phyloP scores from a whole-genome alignment of 129 eudicot genomes.

The Flaveria sonorensis region DNA sequence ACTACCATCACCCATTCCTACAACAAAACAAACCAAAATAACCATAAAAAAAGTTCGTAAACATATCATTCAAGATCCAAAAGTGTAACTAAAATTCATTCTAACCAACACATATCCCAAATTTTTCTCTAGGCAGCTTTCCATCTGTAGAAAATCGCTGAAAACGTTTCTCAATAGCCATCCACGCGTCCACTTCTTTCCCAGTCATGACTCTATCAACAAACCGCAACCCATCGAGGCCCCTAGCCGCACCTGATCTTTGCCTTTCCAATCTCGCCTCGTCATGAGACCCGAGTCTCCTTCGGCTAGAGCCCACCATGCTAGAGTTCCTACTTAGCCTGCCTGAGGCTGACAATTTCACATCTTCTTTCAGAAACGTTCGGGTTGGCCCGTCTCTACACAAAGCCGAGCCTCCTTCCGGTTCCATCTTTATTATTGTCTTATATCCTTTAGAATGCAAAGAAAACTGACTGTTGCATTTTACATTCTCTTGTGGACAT shows the following conservation, averaged over 20 bases:
- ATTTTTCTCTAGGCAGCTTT: conserved; percentile 69
- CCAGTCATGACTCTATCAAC: conserved; percentile 65
- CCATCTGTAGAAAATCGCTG: conserved; percentile 51
- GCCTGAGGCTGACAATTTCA: conserved; percentile 29
- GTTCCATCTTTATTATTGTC: conserved; percentile 27
- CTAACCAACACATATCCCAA: conserved; percentile 85
- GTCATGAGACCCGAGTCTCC: conserved; percentile 8
- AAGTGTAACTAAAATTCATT: not conserved
- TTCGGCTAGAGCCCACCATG: conserved; percentile 23
- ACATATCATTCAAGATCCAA: conserved; percentile 11
- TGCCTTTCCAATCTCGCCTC: conserved; percentile 50
- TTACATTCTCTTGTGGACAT: conserved; percentile 19
- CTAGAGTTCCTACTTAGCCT: conserved; percentile 38
- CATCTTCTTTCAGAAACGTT: conserved; percentile 14
- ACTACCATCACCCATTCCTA: conserved; percentile 80
- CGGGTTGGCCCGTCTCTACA: conserved; percentile 22
- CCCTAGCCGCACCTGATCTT: conserved; percentile 72
- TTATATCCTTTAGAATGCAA: not conserved
- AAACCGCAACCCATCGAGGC: conserved; percentile 74
- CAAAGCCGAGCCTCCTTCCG: conserved; percentile 6
- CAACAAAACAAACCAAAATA: conserved; percentile 13
- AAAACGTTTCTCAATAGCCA: conserved; percentile 73
- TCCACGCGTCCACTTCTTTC: conserved; percentile 83
- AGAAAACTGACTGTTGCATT: conserved; percentile 14
- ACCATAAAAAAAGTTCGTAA: not conserved